These are phyloP conservation scores for Eucommia ulmoides DNA, from an alignment of 257 asterid species.

Conservation along the genomic window DNA sequence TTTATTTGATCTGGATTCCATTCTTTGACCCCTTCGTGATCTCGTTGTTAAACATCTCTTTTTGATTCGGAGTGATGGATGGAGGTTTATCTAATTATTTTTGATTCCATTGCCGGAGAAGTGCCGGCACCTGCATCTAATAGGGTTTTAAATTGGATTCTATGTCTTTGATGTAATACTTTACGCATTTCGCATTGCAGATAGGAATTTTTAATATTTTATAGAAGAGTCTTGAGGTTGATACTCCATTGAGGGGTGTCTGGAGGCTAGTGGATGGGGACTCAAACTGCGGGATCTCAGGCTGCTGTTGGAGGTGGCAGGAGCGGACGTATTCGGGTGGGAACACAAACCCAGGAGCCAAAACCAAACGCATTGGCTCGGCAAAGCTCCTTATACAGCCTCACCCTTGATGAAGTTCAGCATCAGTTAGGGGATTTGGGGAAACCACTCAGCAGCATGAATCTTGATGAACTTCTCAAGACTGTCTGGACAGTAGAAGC, in stretches of 20 bases:
- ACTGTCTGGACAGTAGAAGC: slow-evolving; percentile 61
- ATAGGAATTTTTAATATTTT: slow-evolving; percentile 12
- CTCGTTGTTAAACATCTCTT: slow-evolving; percentile 4
- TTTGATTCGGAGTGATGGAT: slow-evolving; percentile 9
- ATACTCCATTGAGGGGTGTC: slow-evolving; percentile 8
- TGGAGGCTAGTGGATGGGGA: slow-evolving; percentile 17
- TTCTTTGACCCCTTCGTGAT: slow-evolving; percentile 6
- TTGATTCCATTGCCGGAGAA: slow-evolving; percentile 12
- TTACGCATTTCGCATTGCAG: background rate
- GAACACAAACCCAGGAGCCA: slow-evolving; percentile 25
- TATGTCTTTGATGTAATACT: background rate
- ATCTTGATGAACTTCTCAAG: slow-evolving; percentile 89
- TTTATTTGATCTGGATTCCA: slow-evolving; percentile 18
- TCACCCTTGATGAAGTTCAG: slow-evolving; percentile 91
- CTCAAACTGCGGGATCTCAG: slow-evolving; percentile 69
- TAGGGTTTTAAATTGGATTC: slow-evolving; percentile 10
- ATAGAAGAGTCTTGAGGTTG: slow-evolving; percentile 12
- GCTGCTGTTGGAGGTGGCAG: slow-evolving; percentile 45
- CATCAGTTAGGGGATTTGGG: slow-evolving; percentile 70
- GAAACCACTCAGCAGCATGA: slow-evolving; percentile 76
- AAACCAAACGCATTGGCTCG: slow-evolving; percentile 32
- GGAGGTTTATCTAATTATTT: slow-evolving; percentile 4
- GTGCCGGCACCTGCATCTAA: slow-evolving; percentile 18
- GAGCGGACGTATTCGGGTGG: slow-evolving; percentile 30
- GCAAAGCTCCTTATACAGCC: slow-evolving; percentile 70